Percentiles rank a stretch among this genome's conserved stretches.
Evolutionary conservation across 2,329 filamentous ascomycete genomes (phyloP).

Genomic region (Colletotrichum chrysophilum): DNA sequence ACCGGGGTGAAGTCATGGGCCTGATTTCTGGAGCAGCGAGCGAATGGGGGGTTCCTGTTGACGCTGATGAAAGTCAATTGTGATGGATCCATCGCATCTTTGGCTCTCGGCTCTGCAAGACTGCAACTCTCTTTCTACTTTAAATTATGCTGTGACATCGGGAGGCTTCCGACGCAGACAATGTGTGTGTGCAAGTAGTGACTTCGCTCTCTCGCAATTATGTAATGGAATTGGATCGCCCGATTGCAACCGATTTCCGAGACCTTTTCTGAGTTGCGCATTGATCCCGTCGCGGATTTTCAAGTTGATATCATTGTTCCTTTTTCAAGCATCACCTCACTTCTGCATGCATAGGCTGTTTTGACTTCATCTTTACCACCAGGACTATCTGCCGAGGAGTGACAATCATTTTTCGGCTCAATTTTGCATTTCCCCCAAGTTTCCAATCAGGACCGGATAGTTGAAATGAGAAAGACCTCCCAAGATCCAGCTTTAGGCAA

Average conservation of each 20-base stretch:
- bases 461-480: background rate
- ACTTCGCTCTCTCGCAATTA: background rate
- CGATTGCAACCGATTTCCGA: background rate
- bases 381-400: background rate
- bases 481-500: background rate
- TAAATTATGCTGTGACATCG: background rate
- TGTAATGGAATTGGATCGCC: background rate
- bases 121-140: background rate
- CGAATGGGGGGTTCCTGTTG: background rate
- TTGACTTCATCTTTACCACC: background rate
- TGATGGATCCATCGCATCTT: background rate
- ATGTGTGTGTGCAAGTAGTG: background rate
- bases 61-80: background rate
- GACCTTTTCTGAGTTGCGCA: background rate
- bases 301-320: background rate
- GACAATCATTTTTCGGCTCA: background rate
- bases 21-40: background rate
- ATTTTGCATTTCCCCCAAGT: fast-evolving
- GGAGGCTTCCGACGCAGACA: background rate
- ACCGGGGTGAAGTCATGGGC: background rate
- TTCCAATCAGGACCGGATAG: background rate
- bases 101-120: background rate
- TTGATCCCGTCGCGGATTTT: background rate
- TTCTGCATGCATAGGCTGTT: fast-evolving
- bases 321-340: background rate